Conservation (phyloP, 495 filamentous ascomycete genomes). For the Aspergillus campestris region DNA sequence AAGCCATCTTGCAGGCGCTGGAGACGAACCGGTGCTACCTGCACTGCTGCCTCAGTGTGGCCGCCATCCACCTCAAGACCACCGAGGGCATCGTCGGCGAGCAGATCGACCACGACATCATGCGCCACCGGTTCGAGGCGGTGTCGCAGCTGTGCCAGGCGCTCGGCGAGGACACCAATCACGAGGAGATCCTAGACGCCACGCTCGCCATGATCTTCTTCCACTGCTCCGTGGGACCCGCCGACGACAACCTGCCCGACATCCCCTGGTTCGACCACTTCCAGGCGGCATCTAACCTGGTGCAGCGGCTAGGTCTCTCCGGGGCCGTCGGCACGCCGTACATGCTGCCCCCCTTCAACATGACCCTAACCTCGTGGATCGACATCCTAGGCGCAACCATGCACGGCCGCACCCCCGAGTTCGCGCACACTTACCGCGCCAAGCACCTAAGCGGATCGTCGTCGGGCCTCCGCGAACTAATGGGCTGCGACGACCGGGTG, state of each 20-base stretch:
- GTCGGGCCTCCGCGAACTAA: slow-evolving; percentile 79
- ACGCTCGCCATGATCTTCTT: slow-evolving; percentile 97
- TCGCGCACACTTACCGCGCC: slow-evolving; percentile 85
- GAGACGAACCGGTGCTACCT: slow-evolving; percentile 88
- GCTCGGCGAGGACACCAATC: slow-evolving; percentile 67
- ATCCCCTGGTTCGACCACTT: slow-evolving; percentile 98
- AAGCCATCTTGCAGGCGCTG: slow-evolving; percentile 75
- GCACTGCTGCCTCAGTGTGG: slow-evolving; percentile 91
- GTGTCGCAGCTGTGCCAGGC: slow-evolving; percentile 82
- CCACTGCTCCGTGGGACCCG: slow-evolving; percentile 82
- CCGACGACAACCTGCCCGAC: slow-evolving; percentile 80
- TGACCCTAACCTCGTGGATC: slow-evolving; percentile 92
- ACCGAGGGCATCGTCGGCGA: slow-evolving; percentile 58
- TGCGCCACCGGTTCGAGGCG: slow-evolving; percentile 84
- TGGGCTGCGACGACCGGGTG: slow-evolving; percentile 95
- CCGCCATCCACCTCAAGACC: slow-evolving; percentile 90
- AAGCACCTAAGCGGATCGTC: slow-evolving; percentile 70
- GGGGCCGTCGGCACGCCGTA: slow-evolving; percentile 47
- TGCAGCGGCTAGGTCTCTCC: slow-evolving; percentile 76
- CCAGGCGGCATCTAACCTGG: slow-evolving; percentile 75
- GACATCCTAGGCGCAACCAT: slow-evolving; percentile 95
- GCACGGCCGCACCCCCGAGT: slow-evolving; percentile 73
- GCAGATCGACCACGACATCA: slow-evolving; percentile 83
- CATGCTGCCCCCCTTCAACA: slow-evolving; percentile 78
- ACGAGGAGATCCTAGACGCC: slow-evolving; percentile 84